Conservation (phyloP, 768 basidiomycete genomes). For the Russula sp. region DNA sequence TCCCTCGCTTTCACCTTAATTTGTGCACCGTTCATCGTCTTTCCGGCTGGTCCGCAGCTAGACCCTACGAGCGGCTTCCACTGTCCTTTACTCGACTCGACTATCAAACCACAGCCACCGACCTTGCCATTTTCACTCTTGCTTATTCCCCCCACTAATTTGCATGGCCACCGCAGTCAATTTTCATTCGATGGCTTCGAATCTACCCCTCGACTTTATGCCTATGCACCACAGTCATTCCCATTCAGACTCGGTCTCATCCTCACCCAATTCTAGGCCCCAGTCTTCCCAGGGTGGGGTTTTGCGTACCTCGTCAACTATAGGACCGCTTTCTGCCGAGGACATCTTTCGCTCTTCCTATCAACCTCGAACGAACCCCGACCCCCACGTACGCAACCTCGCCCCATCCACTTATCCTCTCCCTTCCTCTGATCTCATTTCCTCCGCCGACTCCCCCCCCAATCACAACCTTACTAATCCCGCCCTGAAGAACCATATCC, state of each 20-base stretch:
- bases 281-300: slow-evolving; percentile 69
- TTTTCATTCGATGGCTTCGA: slow-evolving; percentile 44
- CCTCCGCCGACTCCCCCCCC: slow-evolving; percentile 61
- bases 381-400: slow-evolving; percentile 38
- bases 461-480: slow-evolving; percentile 70
- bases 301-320: slow-evolving; percentile 44
- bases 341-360: slow-evolving; percentile 68
- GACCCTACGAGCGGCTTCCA: slow-evolving; percentile 17
- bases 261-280: slow-evolving; percentile 70
- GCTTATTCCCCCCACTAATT: slow-evolving; percentile 23
- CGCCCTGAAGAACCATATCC: slow-evolving; percentile 70
- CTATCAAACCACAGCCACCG: slow-evolving; percentile 16
- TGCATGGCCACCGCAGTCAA: slow-evolving; percentile 26
- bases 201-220: slow-evolving; percentile 66
- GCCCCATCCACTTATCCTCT: slow-evolving; percentile 40
- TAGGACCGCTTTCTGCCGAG: slow-evolving; percentile 47
- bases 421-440: slow-evolving; percentile 35
- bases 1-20: slow-evolving; percentile 18
- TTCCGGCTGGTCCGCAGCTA: slow-evolving; percentile 56
- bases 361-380: slow-evolving; percentile 44
- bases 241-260: slow-evolving; percentile 73
- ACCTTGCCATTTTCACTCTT: slow-evolving; percentile 12
- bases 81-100: slow-evolving; percentile 21
- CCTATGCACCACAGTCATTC: slow-evolving; percentile 60
- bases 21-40: slow-evolving; percentile 21